A percentile compares a stretch with the other conserved stretches of the same genome.
These are phyloP conservation scores for Fusarium cicatricum DNA, from an alignment of 2,329 filamentous ascomycete species.

Conservation along the genomic window DNA sequence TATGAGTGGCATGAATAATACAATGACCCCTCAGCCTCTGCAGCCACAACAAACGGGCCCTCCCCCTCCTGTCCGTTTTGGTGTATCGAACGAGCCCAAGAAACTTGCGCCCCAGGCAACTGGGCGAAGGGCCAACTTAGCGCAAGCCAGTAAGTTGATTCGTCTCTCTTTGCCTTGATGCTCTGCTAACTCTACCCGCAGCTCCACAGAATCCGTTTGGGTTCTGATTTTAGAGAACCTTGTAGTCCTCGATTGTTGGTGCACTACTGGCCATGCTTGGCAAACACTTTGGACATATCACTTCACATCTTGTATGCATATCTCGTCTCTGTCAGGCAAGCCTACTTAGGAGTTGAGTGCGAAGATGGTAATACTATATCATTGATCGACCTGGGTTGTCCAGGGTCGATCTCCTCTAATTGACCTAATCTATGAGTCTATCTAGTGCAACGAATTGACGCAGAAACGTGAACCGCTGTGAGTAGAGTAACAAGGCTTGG, in stretches of 20 bases:
- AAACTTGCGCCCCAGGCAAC: slow-evolving; percentile 87
- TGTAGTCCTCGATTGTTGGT: slow-evolving; percentile 6
- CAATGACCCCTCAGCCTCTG: slow-evolving; percentile 54
- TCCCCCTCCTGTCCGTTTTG: slow-evolving; percentile 87
- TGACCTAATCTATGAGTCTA: slow-evolving; percentile 28
- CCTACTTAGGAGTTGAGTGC: slow-evolving; percentile 30
- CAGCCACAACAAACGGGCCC: slow-evolving; percentile 66
- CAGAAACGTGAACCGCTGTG: background rate
- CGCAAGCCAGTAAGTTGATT: slow-evolving; percentile 88
- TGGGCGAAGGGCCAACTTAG: slow-evolving; percentile 86
- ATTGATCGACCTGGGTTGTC: slow-evolving; percentile 14
- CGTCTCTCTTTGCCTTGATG: background rate
- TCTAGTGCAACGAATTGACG: slow-evolving; percentile 7
- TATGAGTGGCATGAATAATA: slow-evolving; percentile 59
- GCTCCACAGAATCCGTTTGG: slow-evolving; percentile 64
- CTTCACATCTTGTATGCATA: slow-evolving; percentile 37
- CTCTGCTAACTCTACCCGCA: slow-evolving; percentile 40
- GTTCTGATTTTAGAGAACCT: slow-evolving; percentile 47
- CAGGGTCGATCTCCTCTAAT: slow-evolving; percentile 31
- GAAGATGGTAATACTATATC: slow-evolving; percentile 40
- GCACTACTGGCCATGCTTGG: slow-evolving; percentile 13
- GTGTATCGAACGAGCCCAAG: slow-evolving; percentile 75
- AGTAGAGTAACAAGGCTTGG: background rate
- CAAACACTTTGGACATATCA: slow-evolving; percentile 38
- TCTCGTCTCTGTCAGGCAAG: no score